These are phyloP conservation scores for Hypoxylon sp. DNA, from an alignment of 2,329 filamentous ascomycete species.

Conservation along the genomic window DNA sequence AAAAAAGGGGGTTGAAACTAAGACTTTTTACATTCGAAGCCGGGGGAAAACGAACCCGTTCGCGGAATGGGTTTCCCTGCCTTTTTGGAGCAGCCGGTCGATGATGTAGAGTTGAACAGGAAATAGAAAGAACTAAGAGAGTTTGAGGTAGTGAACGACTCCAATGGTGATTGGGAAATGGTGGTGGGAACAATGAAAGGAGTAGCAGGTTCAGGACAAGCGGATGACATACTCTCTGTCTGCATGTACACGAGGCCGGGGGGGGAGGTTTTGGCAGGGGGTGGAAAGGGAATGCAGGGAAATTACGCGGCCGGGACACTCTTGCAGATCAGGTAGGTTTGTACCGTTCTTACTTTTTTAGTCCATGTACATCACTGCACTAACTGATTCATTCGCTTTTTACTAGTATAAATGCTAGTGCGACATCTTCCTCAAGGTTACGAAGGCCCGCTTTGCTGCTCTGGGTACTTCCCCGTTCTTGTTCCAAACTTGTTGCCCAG, in stretches of 20 bases:
- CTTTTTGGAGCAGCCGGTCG: slow-evolving; percentile 25
- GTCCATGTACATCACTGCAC: not conserved
- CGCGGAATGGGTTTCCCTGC: slow-evolving; percentile 41
- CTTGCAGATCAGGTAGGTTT: not conserved
- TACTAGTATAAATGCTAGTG: not conserved
- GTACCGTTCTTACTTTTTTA: not conserved
- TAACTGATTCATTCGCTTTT: not conserved
- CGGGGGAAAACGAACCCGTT: slow-evolving; percentile 39
- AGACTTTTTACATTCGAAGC: slow-evolving; percentile 28
- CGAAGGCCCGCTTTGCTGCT: not conserved
- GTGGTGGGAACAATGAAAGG: slow-evolving; percentile 33
- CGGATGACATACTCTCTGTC: not conserved
- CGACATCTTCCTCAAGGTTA: not conserved
- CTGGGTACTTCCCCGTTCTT: not conserved
- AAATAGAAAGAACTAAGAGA: slow-evolving; percentile 15
- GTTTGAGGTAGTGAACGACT: slow-evolving; percentile 19
- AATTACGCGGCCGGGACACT: slow-evolving; percentile 5
- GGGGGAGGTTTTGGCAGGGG: not conserved
- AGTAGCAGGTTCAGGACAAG: slow-evolving; percentile 2
- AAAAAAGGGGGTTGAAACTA: slow-evolving; percentile 32
- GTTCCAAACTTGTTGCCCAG: not conserved
- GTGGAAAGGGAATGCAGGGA: not conserved
- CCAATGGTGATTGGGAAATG: slow-evolving; percentile 3
- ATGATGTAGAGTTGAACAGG: slow-evolving; percentile 24
- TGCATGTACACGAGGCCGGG: not conserved